These are phyloP conservation scores for Paraphaeosphaeria minitans DNA, from an alignment of 2,329 filamentous ascomycete genomes.

Conservation along the genomic window DNA sequence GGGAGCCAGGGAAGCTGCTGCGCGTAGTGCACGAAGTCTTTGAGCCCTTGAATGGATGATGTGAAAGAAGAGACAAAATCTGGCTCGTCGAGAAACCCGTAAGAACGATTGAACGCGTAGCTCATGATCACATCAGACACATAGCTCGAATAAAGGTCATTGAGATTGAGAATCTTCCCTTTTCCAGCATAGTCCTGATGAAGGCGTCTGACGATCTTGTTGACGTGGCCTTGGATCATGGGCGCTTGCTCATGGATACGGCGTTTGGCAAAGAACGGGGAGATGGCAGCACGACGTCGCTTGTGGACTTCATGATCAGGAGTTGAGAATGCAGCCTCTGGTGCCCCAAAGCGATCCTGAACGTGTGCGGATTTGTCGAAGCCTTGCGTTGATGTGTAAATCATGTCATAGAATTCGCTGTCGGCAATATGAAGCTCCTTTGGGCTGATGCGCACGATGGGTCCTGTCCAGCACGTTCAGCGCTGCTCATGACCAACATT, in stretches of 20 bases:
- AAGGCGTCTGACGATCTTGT: background rate
- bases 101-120: background rate
- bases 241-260: conserved; percentile 20
- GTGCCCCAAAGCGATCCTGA: conserved; percentile 12
- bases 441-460: conserved; percentile 12
- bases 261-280: conserved; percentile 26
- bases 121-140: background rate
- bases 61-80: background rate
- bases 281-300: conserved; percentile 21
- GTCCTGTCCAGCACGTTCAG: conserved; percentile 10
- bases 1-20: background rate
- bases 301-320: conserved; percentile 24
- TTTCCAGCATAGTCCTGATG: background rate
- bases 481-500: background rate
- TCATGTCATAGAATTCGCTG: background rate
- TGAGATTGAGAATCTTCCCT: background rate
- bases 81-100: background rate
- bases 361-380: conserved; percentile 1
- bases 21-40: background rate
- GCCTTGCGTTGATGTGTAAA: conserved; percentile 14
- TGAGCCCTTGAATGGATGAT: background rate
- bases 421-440: conserved; percentile 15
- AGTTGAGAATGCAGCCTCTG: conserved; percentile 19
- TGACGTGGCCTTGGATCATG: conserved; percentile 14
- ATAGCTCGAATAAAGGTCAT: background rate